A percentile compares a stretch with the other conserved stretches of the same genome.
Evolutionary conservation across 2,329 filamentous ascomycete genomes (phyloP).

Genomic region (Aspergillus unguis): DNA sequence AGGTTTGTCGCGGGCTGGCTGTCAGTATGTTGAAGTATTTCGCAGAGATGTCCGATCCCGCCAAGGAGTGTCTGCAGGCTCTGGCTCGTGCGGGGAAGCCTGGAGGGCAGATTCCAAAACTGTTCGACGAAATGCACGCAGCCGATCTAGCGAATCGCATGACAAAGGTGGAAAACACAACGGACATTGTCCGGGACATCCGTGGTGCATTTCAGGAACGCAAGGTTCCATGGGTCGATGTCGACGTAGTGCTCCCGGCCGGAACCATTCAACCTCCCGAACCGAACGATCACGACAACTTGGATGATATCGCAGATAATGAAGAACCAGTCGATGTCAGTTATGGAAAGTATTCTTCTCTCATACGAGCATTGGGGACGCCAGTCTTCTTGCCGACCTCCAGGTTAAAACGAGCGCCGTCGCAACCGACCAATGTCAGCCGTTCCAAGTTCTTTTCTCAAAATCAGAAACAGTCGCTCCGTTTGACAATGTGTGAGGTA

Average conservation of each 20-base stretch:
- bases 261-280: constrained; percentile 67
- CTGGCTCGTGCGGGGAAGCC: constrained; percentile 52
- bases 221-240: constrained; percentile 76
- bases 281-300: constrained; percentile 59
- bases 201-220: constrained; percentile 75
- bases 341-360: constrained; percentile 72
- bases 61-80: constrained; percentile 67
- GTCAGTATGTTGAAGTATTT: constrained; percentile 96
- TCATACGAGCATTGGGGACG: constrained; percentile 78
- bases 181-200: constrained; percentile 69
- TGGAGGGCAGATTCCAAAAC: constrained; percentile 60
- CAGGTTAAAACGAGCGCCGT: constrained; percentile 78
- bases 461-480: constrained; percentile 77
- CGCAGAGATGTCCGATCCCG: constrained; percentile 71
- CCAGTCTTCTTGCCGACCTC: constrained; percentile 84
- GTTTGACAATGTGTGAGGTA: constrained; percentile 84
- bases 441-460: constrained; percentile 72
- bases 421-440: constrained; percentile 76
- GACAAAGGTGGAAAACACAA: constrained; percentile 72
- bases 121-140: constrained; percentile 90
- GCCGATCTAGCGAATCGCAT: constrained; percentile 85
- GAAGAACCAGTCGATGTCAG: constrained; percentile 44
- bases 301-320: constrained; percentile 53
- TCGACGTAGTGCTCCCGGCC: constrained; percentile 80
- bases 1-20: constrained; percentile 83